phyloP scores from a whole-genome alignment of 1,284 basidiomycete genomes.

The Phellopilus nigrolimitatus region DNA sequence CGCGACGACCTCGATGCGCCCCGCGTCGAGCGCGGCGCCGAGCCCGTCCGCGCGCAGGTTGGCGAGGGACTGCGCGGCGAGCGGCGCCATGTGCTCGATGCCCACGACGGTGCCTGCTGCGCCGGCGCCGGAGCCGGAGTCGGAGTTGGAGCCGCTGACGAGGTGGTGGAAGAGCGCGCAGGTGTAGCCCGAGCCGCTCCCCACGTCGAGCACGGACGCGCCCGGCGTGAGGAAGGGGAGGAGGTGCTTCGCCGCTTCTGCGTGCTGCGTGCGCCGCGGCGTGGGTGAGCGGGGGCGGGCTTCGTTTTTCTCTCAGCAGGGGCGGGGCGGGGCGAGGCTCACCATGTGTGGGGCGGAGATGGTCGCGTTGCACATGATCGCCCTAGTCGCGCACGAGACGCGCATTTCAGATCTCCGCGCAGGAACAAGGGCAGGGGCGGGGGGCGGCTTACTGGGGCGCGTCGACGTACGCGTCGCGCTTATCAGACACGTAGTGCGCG shows the following conservation, averaged over 20 bases:
- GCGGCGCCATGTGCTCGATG: conserved; percentile 85
- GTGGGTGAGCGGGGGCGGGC: not conserved
- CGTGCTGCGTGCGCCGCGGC: conserved; percentile 72
- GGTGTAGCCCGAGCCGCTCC: conserved; percentile 77
- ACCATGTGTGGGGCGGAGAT: conserved; percentile 93
- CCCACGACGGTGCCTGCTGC: conserved; percentile 71
- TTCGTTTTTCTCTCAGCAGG: too few species aligned
- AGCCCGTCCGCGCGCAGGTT: conserved; percentile 75
- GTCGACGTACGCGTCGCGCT: conserved; percentile 65
- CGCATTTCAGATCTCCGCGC: not conserved
- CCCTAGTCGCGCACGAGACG: too few species aligned
- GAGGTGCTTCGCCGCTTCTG: conserved; percentile 73
- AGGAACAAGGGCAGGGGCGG: too few species aligned
- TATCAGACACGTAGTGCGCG: conserved; percentile 61
- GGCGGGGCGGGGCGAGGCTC: conserved; percentile 17
- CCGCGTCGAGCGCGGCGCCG: conserved; percentile 43
- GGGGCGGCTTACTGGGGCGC: conserved; percentile 73
- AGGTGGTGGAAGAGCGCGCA: conserved; percentile 75
- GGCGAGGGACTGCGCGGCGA: conserved; percentile 63
- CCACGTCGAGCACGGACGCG: conserved; percentile 74
- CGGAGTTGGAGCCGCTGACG: too few species aligned
- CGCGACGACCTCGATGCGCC: conserved; percentile 56
- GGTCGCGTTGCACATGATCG: conserved; percentile 78
- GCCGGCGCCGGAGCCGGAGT: conserved; percentile 30
- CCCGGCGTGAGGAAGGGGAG: conserved; percentile 67